Evolutionary conservation across 306 rosid genomes (phyloP).

Genomic region (Prunus mume): DNA sequence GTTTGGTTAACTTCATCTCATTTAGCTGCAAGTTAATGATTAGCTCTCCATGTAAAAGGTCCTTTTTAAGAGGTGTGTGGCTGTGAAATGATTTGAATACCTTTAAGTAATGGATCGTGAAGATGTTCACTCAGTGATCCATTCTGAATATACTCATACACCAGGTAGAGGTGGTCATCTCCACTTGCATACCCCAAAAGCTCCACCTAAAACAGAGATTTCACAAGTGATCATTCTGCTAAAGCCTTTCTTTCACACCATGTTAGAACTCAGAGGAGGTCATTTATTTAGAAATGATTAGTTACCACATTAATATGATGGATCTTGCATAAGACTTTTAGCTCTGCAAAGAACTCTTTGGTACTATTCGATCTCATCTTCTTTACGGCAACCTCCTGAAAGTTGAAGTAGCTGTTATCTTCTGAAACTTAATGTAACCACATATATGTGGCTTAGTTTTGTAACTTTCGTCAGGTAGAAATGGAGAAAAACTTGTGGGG

Average conservation of each 20-base stretch:
- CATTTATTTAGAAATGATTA: background rate
- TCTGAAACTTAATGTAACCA: background rate
- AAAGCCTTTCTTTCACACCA: background rate
- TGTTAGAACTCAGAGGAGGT: background rate
- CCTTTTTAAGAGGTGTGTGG: background rate
- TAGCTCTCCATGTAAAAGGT: background rate
- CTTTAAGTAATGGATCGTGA: slow-evolving; percentile 74
- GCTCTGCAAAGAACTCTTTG: slow-evolving; percentile 83
- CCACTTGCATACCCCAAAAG: slow-evolving; percentile 82
- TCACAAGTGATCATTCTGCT: slow-evolving; percentile 6
- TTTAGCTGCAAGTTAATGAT: background rate
- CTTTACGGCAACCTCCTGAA: slow-evolving; percentile 84
- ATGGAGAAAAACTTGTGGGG: slow-evolving; percentile 9
- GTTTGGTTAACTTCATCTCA: background rate
- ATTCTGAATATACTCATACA: slow-evolving; percentile 69
- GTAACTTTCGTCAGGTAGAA: background rate
- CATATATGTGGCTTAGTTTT: background rate
- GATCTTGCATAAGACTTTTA: slow-evolving; percentile 68
- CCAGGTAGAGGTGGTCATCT: slow-evolving; percentile 78
- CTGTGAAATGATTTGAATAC: slow-evolving; percentile 23
- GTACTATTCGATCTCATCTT: slow-evolving; percentile 75
- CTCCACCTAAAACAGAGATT: slow-evolving; percentile 61
- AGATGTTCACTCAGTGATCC: slow-evolving; percentile 79
- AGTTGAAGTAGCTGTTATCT: slow-evolving; percentile 22
- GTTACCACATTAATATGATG: slow-evolving; percentile 64